Conservation (phyloP, 1,284 basidiomycete genomes). For the Apiotrichum gamsii region DNA sequence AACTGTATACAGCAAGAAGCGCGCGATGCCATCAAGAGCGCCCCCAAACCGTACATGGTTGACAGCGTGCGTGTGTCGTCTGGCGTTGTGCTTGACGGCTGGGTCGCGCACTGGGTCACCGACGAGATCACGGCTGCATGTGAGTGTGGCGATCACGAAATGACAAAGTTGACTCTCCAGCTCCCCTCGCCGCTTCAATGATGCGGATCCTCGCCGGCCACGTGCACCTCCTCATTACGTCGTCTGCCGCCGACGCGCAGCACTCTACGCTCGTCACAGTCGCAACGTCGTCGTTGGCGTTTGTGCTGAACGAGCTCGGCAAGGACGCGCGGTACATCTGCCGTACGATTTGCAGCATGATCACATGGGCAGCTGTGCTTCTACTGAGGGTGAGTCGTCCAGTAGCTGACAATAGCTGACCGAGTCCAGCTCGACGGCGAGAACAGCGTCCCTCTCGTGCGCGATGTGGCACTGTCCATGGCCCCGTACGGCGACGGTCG, state of each 20-base stretch:
- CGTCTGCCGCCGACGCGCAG: not conserved
- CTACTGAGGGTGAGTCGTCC: not conserved
- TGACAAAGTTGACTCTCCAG: not conserved
- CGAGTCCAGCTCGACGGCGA: not conserved
- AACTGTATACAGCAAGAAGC: conserved; percentile 1
- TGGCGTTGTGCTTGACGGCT: not conserved
- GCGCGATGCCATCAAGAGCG: not conserved
- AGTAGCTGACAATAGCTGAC: not conserved
- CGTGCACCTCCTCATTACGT: conserved; percentile 6
- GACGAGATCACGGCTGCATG: not conserved
- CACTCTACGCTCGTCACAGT: not conserved
- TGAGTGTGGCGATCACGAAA: not conserved
- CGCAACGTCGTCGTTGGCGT: not conserved
- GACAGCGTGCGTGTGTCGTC: not conserved
- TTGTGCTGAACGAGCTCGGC: not conserved
- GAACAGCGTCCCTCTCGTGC: not conserved
- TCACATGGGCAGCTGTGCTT: conserved; percentile 5
- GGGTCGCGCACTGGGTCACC: conserved; percentile 1
- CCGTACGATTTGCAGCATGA: conserved; percentile 4
- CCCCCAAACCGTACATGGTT: not conserved
- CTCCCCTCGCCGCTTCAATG: not conserved
- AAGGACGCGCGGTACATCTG: conserved; percentile 1
- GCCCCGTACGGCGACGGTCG: conserved; percentile 1
- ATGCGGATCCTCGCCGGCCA: conserved; percentile 4
- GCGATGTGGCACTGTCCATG: conserved; percentile 1